Conservation (phyloP, 2,329 filamentous ascomycete genomes). For the Fusarium chuoi region DNA sequence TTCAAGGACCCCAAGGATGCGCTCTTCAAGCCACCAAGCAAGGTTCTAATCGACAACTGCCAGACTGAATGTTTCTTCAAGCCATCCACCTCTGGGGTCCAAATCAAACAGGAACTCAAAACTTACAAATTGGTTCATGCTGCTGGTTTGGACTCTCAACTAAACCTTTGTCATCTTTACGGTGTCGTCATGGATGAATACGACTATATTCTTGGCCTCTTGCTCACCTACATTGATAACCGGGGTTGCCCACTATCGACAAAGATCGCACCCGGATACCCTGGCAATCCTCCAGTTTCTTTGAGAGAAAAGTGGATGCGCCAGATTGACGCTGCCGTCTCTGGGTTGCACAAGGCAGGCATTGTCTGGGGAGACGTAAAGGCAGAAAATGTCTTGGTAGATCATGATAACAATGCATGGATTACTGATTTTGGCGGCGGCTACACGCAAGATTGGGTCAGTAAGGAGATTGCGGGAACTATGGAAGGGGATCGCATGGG, state of each 20-base stretch:
- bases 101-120: constrained; percentile 27
- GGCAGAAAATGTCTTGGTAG: not conserved
- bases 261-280: not conserved
- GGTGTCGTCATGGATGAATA: constrained; percentile 32
- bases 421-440: constrained; percentile 2
- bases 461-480: not conserved
- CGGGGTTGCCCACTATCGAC: not conserved
- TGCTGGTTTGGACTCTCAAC: constrained; percentile 11
- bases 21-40: constrained; percentile 33
- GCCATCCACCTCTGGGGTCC: constrained; percentile 15
- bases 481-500: not conserved
- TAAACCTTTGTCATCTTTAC: constrained; percentile 31
- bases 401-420: not conserved
- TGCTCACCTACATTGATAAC: constrained; percentile 23
- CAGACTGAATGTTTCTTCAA: constrained; percentile 37
- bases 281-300: constrained; percentile 7
- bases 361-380: not conserved
- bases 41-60: constrained; percentile 32
- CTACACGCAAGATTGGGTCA: constrained; percentile 2
- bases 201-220: constrained; percentile 22
- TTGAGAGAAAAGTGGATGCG: constrained; percentile 25
- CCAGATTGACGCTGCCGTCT: constrained; percentile 8
- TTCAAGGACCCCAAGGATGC: constrained; percentile 32
- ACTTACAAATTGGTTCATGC: constrained; percentile 19
- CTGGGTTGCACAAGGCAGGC: rapidly evolving